Evolutionary conservation across 495 filamentous ascomycete genomes (phyloP), one percentile per base, ranked within the genome.

Genomic region (Staphylotrichum tortipilum): DNA sequence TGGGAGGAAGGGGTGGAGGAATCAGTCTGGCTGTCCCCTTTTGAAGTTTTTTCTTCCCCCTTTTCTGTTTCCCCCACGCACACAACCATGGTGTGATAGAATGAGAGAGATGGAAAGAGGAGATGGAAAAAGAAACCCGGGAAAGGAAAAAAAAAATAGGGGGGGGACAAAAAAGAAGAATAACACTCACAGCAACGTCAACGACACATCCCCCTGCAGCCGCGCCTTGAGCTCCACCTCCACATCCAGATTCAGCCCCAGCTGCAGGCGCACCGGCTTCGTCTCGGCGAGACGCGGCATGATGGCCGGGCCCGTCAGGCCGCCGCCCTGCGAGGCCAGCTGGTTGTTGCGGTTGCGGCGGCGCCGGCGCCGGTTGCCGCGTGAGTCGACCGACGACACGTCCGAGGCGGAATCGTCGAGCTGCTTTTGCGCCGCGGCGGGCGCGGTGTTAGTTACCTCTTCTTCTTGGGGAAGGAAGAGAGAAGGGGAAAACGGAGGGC

Each of bases 181-280:
- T 22, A 34, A 42, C 24, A 53, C 65, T 63, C 42, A 69, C 66
- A 69, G 57, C 41, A 69, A 41, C 26, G 61, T 62, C 49, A 69
- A 30, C 23, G 54, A 63, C 12, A 69, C 52, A 49, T 69, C 66
- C 9, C 65, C 66, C 47, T 66, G 49, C 17, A 67, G 51, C 38
- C 56, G 52, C 1, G 66, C 61, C 59, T 69, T 61, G 29, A 67
- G 47, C 56, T 69, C 62, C 38, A 68, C 11, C 44, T 69, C 61
- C 19, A 69, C 56, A 28, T 69, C 55, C 34, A 68, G 54, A 45
- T 69, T 64, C 42, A 69, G 52, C 6, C 60, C 62, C 10, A 65
- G 50, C 56, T 64, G 60, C 28, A 67, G 56, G 14, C 56, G 40
- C 3, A 67, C 63, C 9, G 66, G 66, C 52, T 66, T 68, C n/a